Base-by-base conservation (phyloP, 2,329 filamentous ascomycete genomes). In the Colletotrichum sp. region DNA sequence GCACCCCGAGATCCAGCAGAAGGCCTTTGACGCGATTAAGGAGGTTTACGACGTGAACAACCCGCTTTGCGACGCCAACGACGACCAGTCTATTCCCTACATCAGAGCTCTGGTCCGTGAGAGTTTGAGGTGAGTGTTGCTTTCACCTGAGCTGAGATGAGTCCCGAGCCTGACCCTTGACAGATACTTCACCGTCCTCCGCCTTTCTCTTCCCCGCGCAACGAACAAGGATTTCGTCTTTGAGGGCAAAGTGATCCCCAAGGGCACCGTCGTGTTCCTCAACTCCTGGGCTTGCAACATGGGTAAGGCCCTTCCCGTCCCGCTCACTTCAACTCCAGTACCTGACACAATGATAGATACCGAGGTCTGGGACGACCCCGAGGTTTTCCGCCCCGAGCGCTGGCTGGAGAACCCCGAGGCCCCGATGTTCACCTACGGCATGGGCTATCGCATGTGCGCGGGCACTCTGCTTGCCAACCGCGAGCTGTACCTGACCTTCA, bases 71-170 rank as follows among this genome's bases (percentile, higher is more conserved):
- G 79, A 90, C 89, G 78, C 95, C 94, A 76, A 88, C 95, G 1
- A 81, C 90, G 94, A 96, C 81, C 94, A 96, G 80, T 95, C 94
- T 80, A 89, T 95, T 0, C 92, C 93, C 0, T 97, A 96, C 82
- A 87, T 97, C 76, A 95, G 93, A 0, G 95, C 95, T 0, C 84
- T 97, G 8, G 93, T 95, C 76, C 96, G 96, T 81, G 95, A 97
- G 81, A 92, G 93, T 2, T 88, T 96, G 0, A 76, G 73, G 73
- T 76, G 36, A 12, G 26, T n/a, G 4, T 1, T 55, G 15, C 24
- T n/a, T 3, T 5, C 4, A 10, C 12, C 1, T 6, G 1, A 18
- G 66, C 68, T 3, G 44, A 76, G 76, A 26, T 71, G 78, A 16
- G 32, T 57, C 8, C 12, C 90, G 12, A 8, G 49, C 15, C 65